Base-by-base conservation (phyloP, 2,329 filamentous ascomycete species). In the Exophiala alcalophila region DNA sequence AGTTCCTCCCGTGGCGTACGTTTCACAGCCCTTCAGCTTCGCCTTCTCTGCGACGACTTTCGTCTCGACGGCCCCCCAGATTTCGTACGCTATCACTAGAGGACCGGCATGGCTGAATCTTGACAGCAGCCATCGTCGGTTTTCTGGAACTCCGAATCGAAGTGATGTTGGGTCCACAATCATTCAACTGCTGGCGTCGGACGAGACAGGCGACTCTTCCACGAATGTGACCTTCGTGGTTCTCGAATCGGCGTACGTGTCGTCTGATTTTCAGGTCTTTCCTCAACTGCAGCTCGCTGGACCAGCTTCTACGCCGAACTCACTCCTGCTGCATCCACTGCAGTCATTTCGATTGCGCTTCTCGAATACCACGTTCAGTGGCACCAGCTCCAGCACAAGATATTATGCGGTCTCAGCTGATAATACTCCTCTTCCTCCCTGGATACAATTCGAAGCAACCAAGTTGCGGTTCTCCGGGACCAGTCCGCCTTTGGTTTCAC, bases 401-500 rank as follows among this genome's bases (percentile, higher is more conserved):
- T 94, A 89, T 62, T 91, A 92, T 59, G 86, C 86, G 6, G 80
- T 84, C 3, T 84, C 86, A 3, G 73, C 72, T 4, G 77, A 91
- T 57, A 85, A 86, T 57, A 86, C 84, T n/a, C 88, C 89, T 24
- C 68, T 95, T 24, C 89, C 89, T 14, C 82, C 87, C 1, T 95
- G 89, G 89, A 69, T 94, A 30, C 68, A 68, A n/a, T 95, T 95
- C 57, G 77, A 92, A 54, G 60, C 75, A 1, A 60, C 60, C 2
- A 71, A 65, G 0, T 66, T 94, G 26, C 73, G 72, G 1, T 94
- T 94, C 56, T 77, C 76, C 1, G 89, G 89, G 16, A 77, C 66
- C 23, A 84, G 83, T 2, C 88, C 87, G 1, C 67, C 80, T 1
- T 70, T 80, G 32, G 74, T 77, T 44, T 79, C 78, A 19, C 69